Percentiles rank a stretch among this genome's conserved stretches.
phyloP scores from a whole-genome alignment of 768 basidiomycete genomes.

The Psilocybe subaeruginosa region DNA sequence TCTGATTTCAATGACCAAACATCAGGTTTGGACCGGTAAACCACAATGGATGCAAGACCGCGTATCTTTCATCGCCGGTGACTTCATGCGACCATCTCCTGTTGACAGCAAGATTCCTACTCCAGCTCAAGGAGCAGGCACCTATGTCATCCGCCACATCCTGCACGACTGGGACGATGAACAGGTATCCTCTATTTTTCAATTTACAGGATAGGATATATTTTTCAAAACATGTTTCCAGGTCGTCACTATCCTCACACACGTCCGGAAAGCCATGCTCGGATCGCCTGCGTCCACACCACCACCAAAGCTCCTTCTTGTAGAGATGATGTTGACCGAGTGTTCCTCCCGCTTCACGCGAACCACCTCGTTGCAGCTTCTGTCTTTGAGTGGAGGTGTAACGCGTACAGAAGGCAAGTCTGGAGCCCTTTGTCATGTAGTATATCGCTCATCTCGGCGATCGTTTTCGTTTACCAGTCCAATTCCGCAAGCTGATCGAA shows the following conservation, averaged over 20 bases:
- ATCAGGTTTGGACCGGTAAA: not conserved
- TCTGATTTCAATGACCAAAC: too few species aligned
- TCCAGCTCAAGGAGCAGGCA: not conserved
- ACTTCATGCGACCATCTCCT: not conserved
- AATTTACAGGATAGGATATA: not conserved
- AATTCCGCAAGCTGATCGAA: not conserved
- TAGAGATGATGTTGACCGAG: conserved; percentile 1
- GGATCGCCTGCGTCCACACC: not conserved
- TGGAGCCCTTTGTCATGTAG: not conserved
- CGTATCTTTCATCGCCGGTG: not conserved
- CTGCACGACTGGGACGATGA: not conserved
- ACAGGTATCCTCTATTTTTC: not conserved
- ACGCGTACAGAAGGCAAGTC: not conserved
- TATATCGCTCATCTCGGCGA: not conserved
- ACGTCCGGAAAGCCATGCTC: conserved; percentile 2
- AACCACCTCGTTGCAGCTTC: not conserved
- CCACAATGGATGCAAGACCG: conserved; percentile 3
- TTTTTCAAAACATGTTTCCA: not conserved
- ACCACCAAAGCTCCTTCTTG: not conserved
- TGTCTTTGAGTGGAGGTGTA: not conserved
- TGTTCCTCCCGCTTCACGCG: not conserved
- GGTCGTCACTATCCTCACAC: not conserved
- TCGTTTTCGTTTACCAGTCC: not conserved
- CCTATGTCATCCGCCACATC: not conserved
- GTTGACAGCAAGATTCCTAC: not conserved